These are phyloP conservation scores for Cryptococcus sp. DNA, from an alignment of 1,284 basidiomycete species.

Conservation along the genomic window DNA sequence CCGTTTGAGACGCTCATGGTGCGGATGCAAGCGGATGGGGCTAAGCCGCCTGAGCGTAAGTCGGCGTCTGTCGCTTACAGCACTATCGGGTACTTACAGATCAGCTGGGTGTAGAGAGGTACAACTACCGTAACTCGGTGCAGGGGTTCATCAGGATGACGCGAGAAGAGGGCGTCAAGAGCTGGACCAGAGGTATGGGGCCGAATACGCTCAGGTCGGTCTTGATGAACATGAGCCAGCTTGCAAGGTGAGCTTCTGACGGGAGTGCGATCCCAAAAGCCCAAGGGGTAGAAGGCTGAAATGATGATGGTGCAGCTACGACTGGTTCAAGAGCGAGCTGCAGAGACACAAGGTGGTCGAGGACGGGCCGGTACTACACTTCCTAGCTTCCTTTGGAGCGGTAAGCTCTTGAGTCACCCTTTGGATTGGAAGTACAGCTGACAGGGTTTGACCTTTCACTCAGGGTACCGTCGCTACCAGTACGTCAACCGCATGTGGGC, in stretches of 20 bases:
- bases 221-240: constrained; percentile 87
- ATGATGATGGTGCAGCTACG: constrained; percentile 60
- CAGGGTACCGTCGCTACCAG: constrained; percentile 85
- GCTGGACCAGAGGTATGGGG: constrained; percentile 71
- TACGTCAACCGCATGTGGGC: constrained; percentile 15
- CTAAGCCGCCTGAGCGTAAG: constrained; percentile 65
- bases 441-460: neutral
- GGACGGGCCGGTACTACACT: constrained; percentile 77
- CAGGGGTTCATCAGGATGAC: constrained; percentile 84
- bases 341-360: constrained; percentile 66
- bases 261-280: too few relatives aligned
- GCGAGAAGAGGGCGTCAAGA: constrained; percentile 71
- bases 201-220: constrained; percentile 83
- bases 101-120: constrained; percentile 54
- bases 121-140: constrained; percentile 82
- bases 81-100: neutral
- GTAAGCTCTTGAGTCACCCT: constrained; percentile 57
- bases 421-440: neutral
- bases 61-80: neutral
- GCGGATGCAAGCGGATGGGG: constrained; percentile 81
- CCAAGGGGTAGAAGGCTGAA: neutral
- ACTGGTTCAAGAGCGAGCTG: constrained; percentile 80
- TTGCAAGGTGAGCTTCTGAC: constrained; percentile 66
- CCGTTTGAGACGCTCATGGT: constrained; percentile 84
- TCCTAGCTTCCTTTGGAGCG: constrained; percentile 78